A percentile compares a stretch with the other conserved stretches of the same genome.
These are phyloP conservation scores for Stentor roeselii DNA, from an alignment of 73 alveolate genomes.

Conservation along the genomic window DNA sequence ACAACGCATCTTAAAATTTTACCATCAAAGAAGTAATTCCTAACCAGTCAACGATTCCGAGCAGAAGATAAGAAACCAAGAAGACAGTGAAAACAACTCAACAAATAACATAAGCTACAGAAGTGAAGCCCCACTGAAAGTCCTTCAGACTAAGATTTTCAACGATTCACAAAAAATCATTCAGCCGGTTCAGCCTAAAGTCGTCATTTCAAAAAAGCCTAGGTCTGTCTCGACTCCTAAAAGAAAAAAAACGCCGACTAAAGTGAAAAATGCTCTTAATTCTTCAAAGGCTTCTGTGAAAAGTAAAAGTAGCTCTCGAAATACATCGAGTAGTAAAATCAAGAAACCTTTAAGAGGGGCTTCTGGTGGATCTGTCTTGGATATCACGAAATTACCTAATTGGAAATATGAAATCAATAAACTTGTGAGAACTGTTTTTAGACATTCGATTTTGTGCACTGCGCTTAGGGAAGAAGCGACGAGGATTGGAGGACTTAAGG, in stretches of 20 bases:
- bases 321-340: not conserved
- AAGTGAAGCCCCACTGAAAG: constrained; percentile 13
- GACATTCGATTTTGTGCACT: constrained; percentile 13
- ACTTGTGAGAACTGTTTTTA: constrained; percentile 8
- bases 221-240: not conserved
- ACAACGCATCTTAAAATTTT: not conserved
- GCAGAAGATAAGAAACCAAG: not conserved
- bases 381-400: not conserved
- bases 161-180: not conserved
- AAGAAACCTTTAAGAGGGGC: not conserved
- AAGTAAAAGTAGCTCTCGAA: not conserved
- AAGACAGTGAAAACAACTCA: not conserved
- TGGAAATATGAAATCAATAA: constrained; percentile 10
- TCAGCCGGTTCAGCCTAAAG: not conserved
- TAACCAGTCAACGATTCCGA: not conserved
- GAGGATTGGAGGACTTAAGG: constrained; percentile 8
- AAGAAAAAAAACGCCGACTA: not conserved
- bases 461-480: not conserved
- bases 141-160: not conserved
- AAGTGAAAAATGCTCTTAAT: not conserved
- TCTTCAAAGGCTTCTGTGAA: not conserved
- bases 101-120: not conserved
- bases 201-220: not conserved
- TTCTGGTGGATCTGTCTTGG: not conserved
- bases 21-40: not conserved